These are phyloP conservation scores for Dactylonectria estremocensis DNA, from an alignment of 2,329 filamentous ascomycete genomes.

Conservation along the genomic window DNA sequence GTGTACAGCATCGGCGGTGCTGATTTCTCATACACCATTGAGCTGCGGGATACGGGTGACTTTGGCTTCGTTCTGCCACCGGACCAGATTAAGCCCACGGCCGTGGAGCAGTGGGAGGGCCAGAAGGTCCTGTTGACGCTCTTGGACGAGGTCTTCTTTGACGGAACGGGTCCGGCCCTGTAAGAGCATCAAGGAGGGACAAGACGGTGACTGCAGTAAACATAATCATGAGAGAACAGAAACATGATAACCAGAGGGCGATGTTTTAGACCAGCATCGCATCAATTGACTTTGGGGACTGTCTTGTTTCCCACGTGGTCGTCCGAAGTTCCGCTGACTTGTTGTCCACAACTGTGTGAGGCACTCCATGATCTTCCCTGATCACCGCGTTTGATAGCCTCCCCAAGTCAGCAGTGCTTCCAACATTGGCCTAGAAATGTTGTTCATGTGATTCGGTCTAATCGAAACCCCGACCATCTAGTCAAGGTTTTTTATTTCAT, in stretches of 20 bases:
- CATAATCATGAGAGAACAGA: neutral
- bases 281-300: neutral
- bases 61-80: conserved; percentile 58
- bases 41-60: conserved; percentile 52
- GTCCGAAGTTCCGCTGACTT: neutral
- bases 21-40: conserved; percentile 59
- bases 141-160: conserved; percentile 55
- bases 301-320: neutral
- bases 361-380: neutral
- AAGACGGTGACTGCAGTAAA: neutral
- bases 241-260: neutral
- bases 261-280: neutral
- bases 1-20: conserved; percentile 44
- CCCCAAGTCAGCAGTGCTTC: neutral
- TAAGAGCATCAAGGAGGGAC: conserved; percentile 13
- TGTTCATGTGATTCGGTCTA: neutral
- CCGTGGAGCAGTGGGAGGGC: conserved; percentile 56
- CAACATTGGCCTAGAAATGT: neutral
- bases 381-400: neutral
- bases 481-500: too few relatives aligned
- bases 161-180: conserved; percentile 47
- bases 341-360: neutral
- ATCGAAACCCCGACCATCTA: neutral
- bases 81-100: conserved; percentile 54
- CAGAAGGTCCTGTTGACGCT: conserved; percentile 53